Evolutionary conservation across 2,329 filamentous ascomycete genomes (phyloP), one percentile per base, ranked within the genome.

Genomic region (Nothomitra cinnamomea): DNA sequence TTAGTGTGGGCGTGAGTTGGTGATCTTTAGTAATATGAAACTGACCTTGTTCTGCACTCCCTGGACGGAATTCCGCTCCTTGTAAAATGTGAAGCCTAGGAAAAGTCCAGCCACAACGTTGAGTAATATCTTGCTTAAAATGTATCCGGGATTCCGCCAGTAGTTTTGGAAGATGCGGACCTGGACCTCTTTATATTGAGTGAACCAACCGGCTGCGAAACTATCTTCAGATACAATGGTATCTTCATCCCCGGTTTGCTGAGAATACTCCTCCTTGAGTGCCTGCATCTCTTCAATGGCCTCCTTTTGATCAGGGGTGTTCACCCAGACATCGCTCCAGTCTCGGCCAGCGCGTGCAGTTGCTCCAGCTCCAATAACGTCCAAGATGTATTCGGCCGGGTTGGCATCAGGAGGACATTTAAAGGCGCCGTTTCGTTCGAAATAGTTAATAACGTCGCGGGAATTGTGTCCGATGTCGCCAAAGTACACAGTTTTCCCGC

Each of bases 1-100:
- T 28, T 24, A 45, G 22, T 8, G 22, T 19, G 41, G 41, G 5
- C 17, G 4, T 45, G 8, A 4, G 4, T 4, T 10, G 47, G 12
- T 6, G 24, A 22, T 21, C 2, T 4, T 1, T 22, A 6, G 4
- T 7, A 22, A 43, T n/a, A 21, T 2, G 17, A 7, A 25, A 52
- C 24, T 35, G 19, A 89, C 72, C 6, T 82, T 74, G 48, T 79
- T 82, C 63, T 85, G 82, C 67, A 83, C 77, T 60, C 83, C 80
- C 55, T 80, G 75, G 1, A 69, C 69, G 1, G 74, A 70, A 51
- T 74, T 70, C 0, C 74, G 74, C 0, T 83, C 65, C 57, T 78
- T 72, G 71, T 75, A 85, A 61, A 86, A 86, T 0, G 82, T 84
- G 61, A 85, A 84, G 13, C 76, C 78, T 57, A 83, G 83, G 69